These are phyloP conservation scores for Cyathus striatus DNA, from an alignment of 768 basidiomycete species.

Conservation along the genomic window DNA sequence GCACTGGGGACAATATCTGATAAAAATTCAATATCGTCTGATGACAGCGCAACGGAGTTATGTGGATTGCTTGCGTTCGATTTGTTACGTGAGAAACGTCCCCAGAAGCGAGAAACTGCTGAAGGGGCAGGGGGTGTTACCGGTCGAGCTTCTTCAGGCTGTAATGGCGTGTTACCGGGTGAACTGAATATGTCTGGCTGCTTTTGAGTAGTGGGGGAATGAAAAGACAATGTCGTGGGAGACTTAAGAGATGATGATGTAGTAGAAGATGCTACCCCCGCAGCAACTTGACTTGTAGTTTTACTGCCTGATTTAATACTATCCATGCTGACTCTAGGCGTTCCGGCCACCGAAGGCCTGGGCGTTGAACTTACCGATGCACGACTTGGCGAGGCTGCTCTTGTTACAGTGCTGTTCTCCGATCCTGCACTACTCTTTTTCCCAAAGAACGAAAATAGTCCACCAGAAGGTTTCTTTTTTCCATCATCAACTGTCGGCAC, in stretches of 20 bases:
- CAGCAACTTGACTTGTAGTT: background rate
- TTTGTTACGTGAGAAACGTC: conserved; percentile 59
- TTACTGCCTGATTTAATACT: background rate
- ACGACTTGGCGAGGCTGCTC: conserved; percentile 4
- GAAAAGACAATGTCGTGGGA: background rate
- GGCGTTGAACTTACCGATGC: conserved; percentile 1
- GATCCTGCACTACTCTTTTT: conserved; percentile 27
- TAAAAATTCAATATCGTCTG: conserved; percentile 80
- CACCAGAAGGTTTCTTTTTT: conserved; percentile 49
- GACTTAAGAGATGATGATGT: too few relatives aligned
- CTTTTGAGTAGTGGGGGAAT: background rate
- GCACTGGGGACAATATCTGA: conserved; percentile 62
- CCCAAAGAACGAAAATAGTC: conserved; percentile 73
- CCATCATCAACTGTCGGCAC: conserved; percentile 23
- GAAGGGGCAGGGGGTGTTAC: conserved; percentile 44
- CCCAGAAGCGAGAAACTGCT: conserved; percentile 79
- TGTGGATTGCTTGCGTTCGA: conserved; percentile 28
- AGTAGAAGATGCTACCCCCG: conserved; percentile 1
- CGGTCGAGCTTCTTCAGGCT: conserved; percentile 11
- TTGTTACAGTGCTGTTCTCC: conserved; percentile 15
- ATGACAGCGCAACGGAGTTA: conserved; percentile 65
- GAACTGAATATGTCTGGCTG: background rate
- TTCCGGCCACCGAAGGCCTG: conserved; percentile 1
- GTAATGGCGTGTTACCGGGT: conserved; percentile 2
- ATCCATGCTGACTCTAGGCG: conserved; percentile 9